Base-by-base conservation (phyloP, 2,329 filamentous ascomycete genomes). In the Juglanconis oblonga region DNA sequence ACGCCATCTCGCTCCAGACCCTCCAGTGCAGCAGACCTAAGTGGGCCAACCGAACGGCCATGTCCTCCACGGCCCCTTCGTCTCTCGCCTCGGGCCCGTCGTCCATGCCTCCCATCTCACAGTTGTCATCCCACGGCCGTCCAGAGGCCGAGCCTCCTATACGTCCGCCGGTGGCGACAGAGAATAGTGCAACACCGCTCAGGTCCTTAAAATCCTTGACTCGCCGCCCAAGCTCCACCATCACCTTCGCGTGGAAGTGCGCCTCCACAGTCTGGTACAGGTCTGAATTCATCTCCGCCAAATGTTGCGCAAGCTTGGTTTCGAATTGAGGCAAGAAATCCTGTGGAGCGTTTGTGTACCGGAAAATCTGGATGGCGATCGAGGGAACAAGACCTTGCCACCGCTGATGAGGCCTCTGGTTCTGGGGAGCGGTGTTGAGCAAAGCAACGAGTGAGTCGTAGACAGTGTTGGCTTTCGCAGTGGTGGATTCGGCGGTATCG, bases 1-100 rank as follows among this genome's bases (percentile, higher is more conserved):
- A 97, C 11, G 89, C 86, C 56, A 96, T 78, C 2, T 85, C 84
- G 1, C 85, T 84, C 92, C 93, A 98, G 3, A 97, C 89, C 52
- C 91, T 84, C 92, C 93, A 97, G 74, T 97, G 92, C 31, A 98
- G 77, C 5, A 95, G 81, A 13, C 90, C 87, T 49, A 97, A 85
- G 69, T 97, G 94, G 5, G 91, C 88, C 54, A 97, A 81, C 50
- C 91, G 86, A 49, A 87, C 88, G 1, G 91, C 86, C 72, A 97
- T 85, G 61, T 92, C 87, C 48, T 82, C 80, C 42, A 90, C 69
- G 38, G 81, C 79, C 48, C 76, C 78, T 52, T 85, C 82, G 53
- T 84, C 81, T 48, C 81, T 77, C 8, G 73, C 72, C 57, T 80
- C 78, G 9, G 75, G 76, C 59, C 67, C 65, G 6, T 64, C 42